Conservation (phyloP, 331 rosid species). For the Acacia concinna region DNA sequence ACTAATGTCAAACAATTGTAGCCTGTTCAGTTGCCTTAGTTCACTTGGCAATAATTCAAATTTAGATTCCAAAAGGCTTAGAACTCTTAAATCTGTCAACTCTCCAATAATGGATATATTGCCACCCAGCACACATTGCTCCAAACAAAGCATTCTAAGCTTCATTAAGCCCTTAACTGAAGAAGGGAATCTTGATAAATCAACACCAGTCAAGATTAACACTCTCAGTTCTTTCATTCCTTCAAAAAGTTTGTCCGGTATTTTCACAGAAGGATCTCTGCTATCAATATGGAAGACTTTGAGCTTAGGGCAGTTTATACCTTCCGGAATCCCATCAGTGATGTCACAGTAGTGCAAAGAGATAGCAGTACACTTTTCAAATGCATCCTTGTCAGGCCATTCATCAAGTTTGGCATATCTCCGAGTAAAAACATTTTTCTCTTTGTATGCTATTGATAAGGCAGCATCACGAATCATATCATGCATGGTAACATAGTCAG, state of each 20-base stretch:
- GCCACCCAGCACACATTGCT: not conserved
- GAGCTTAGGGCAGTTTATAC: slow-evolving; percentile 20
- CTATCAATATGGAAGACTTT: not conserved
- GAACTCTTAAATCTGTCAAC: slow-evolving; percentile 26
- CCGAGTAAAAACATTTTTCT: slow-evolving; percentile 23
- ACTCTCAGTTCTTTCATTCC: slow-evolving; percentile 30
- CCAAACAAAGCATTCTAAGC: slow-evolving; percentile 27
- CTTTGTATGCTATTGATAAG: slow-evolving; percentile 35
- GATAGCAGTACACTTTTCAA: slow-evolving; percentile 30
- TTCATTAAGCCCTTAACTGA: slow-evolving; percentile 9
- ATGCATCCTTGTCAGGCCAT: slow-evolving; percentile 30
- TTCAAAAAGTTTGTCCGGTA: slow-evolving; percentile 12
- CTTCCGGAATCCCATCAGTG: not conserved
- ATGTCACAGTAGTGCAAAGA: slow-evolving; percentile 22
- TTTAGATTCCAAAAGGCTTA: slow-evolving; percentile 22
- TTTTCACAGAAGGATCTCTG: not conserved
- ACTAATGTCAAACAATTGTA: slow-evolving; percentile 26
- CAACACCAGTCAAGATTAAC: not conserved
- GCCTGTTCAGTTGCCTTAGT: slow-evolving; percentile 1
- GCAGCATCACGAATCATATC: slow-evolving; percentile 45
- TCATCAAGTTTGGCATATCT: slow-evolving; percentile 19
- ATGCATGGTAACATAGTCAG: slow-evolving; percentile 40
- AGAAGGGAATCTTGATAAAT: slow-evolving; percentile 2
- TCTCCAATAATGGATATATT: slow-evolving; percentile 20
- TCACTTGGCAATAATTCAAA: slow-evolving; percentile 14